phyloP scores from a whole-genome alignment of 1,284 basidiomycete species.

The Marasmius oreades region DNA sequence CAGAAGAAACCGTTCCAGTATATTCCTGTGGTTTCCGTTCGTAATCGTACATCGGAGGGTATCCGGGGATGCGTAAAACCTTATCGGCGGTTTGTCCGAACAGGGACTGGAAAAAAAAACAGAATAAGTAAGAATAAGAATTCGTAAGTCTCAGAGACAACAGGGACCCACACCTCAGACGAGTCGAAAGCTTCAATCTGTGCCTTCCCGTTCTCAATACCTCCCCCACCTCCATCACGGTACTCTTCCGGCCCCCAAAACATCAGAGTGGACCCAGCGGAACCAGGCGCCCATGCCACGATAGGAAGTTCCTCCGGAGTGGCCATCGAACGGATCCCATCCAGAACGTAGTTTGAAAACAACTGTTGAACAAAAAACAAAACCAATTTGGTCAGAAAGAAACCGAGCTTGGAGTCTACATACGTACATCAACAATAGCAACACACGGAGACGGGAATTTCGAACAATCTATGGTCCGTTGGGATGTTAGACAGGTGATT shows the following conservation, averaged over 20 bases:
- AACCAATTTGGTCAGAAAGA: neutral
- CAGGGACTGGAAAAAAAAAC: too few species aligned
- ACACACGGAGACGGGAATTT: neutral
- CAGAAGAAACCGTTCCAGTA: too few species aligned
- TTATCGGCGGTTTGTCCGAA: neutral
- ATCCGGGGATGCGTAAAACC: neutral
- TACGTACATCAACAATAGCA: neutral
- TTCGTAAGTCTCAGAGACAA: too few species aligned
- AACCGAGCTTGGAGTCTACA: neutral
- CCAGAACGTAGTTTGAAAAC: conserved; percentile 3
- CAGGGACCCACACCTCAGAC: neutral
- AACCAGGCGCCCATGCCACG: conserved; percentile 4
- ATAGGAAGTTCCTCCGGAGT: conserved; percentile 6
- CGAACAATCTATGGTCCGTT: neutral
- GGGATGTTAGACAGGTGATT: neutral
- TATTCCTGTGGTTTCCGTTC: neutral
- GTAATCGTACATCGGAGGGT: neutral
- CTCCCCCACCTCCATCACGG: neutral
- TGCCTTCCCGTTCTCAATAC: neutral
- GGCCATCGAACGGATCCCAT: conserved; percentile 1
- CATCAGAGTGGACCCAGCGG: neutral
- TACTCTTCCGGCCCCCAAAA: conserved; percentile 2
- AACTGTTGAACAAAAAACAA: neutral
- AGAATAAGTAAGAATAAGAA: neutral
- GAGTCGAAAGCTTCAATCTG: neutral